A percentile compares a stretch with the other conserved stretches of the same genome.
Conservation (phyloP, 2,329 filamentous ascomycete species). For the Aspergillus ustus region DNA sequence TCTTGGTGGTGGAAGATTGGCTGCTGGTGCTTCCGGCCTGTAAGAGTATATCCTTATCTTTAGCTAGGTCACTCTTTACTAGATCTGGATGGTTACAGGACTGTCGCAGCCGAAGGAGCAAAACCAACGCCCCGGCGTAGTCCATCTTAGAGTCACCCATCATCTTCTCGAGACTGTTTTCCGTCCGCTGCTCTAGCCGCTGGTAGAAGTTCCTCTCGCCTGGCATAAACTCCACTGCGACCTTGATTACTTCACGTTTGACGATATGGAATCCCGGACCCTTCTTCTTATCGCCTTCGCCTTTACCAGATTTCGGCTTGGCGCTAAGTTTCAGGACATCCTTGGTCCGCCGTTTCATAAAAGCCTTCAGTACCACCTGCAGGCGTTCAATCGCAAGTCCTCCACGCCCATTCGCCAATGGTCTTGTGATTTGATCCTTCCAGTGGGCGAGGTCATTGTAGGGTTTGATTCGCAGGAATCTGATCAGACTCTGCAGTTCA, state of each 20-base stretch:
- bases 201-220: conserved; percentile 87
- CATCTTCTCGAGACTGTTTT: conserved; percentile 85
- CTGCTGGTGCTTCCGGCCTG: conserved; percentile 61
- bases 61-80: conserved; percentile 80
- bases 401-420: conserved; percentile 87
- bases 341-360: conserved; percentile 99
- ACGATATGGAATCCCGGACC: conserved; percentile 83
- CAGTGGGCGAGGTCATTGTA: conserved; percentile 85
- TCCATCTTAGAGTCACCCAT: conserved; percentile 79
- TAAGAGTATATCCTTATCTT: conserved; percentile 82
- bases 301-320: conserved; percentile 74
- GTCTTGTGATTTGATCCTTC: conserved; percentile 88
- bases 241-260: conserved; percentile 81
- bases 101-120: conserved; percentile 88
- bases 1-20: conserved; percentile 55
- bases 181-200: conserved; percentile 79
- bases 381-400: conserved; percentile 86
- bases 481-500: conserved; percentile 90
- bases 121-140: conserved; percentile 90
- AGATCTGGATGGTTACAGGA: conserved; percentile 93
- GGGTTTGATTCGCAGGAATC: conserved; percentile 88
- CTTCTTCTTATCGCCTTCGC: conserved; percentile 50
- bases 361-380: conserved; percentile 82
- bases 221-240: conserved; percentile 76
- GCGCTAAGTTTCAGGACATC: conserved; percentile 91